Base-by-base conservation (phyloP, 805 yeast species). In the Metschnikowia colocasiae region DNA sequence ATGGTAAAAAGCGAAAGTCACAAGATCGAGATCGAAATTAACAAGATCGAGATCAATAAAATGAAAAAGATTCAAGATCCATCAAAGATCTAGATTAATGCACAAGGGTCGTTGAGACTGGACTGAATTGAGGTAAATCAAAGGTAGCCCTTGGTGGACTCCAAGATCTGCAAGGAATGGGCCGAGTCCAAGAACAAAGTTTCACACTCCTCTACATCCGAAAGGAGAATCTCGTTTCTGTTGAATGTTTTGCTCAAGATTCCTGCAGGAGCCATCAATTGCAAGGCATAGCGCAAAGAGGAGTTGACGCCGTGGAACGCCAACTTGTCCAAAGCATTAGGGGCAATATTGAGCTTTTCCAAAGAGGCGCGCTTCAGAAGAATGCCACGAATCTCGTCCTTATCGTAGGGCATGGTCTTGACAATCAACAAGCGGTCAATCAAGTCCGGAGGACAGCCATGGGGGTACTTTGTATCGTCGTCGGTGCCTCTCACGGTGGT, bases 401-500 rank as follows among this genome's bases (percentile, higher is more conserved):
- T 81, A 50, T 76, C 75, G 74, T 94, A 94, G n/a, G 95, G 90
- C 52, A 87, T 75, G 4, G 99, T 94, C 67, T 95, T 83, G 40
- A 94, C 90, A 60, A 94, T 94, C 58, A 94, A 80, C 54, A 92
- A 74, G 57, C 99, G 76, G 69, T 94, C 99, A 51, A 91, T 75
- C 63, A 94, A 77, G 72, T 94, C 99, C 10, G 96, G 85, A 26
- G 99, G 99, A 53, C 92, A 82, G 32, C 99, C 99, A 64, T 94
- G 99, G 38, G 99, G 97, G 16, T 96, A 84, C 50, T 79, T 79
- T 40, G 82, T 75, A 59, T 85, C 95, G 50, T 82, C 87, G 26
- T 77, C 83, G 6, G 97, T 85, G 37, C 99, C 99, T 58, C 95
- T 81, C 22, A 95, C 86, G 2, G 89, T 81, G 6, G 97, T 87